Conservation (phyloP, 257 asterid genomes). For the Solanum megistacrolobum region DNA sequence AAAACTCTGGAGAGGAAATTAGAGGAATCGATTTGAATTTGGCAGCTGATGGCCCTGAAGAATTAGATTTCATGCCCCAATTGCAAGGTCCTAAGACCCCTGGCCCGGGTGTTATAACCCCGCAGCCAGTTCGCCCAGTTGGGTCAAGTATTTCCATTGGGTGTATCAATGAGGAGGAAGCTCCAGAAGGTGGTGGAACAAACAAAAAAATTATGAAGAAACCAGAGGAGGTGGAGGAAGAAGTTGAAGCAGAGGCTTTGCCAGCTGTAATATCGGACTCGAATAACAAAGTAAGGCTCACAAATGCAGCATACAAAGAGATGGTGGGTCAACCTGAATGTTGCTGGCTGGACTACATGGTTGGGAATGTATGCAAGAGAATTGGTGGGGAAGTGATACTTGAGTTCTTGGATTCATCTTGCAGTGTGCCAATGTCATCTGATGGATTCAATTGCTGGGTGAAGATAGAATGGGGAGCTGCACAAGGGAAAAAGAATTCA, state of each 20-base stretch:
- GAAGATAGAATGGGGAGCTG: slow-evolving; percentile 70
- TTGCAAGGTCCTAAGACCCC: slow-evolving; percentile 13
- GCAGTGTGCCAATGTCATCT: background rate
- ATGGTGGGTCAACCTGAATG: slow-evolving; percentile 96
- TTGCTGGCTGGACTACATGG: slow-evolving; percentile 59
- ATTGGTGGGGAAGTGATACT: slow-evolving; percentile 76
- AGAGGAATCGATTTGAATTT: slow-evolving; percentile 47
- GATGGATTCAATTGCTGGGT: slow-evolving; percentile 53
- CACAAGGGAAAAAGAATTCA: slow-evolving; percentile 22
- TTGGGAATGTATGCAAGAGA: slow-evolving; percentile 42
- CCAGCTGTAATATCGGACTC: slow-evolving; percentile 74
- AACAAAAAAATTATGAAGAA: slow-evolving; percentile 37
- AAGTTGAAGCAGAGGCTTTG: slow-evolving; percentile 44
- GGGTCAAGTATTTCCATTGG: slow-evolving; percentile 44
- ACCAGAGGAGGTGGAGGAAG: slow-evolving; percentile 58
- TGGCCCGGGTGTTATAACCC: slow-evolving; percentile 34
- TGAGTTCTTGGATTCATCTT: slow-evolving; percentile 23
- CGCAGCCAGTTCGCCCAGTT: slow-evolving; percentile 63
- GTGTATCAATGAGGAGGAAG: slow-evolving; percentile 13
- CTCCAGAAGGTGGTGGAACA: slow-evolving; percentile 49
- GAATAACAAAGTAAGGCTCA: slow-evolving; percentile 49
- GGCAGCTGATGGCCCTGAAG: slow-evolving; percentile 31
- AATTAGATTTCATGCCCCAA: slow-evolving; percentile 38
- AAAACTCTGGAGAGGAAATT: background rate
- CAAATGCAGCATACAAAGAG: slow-evolving; percentile 74